phyloP scores from a whole-genome alignment of 495 filamentous ascomycete species.

The Penicillium fimorum region DNA sequence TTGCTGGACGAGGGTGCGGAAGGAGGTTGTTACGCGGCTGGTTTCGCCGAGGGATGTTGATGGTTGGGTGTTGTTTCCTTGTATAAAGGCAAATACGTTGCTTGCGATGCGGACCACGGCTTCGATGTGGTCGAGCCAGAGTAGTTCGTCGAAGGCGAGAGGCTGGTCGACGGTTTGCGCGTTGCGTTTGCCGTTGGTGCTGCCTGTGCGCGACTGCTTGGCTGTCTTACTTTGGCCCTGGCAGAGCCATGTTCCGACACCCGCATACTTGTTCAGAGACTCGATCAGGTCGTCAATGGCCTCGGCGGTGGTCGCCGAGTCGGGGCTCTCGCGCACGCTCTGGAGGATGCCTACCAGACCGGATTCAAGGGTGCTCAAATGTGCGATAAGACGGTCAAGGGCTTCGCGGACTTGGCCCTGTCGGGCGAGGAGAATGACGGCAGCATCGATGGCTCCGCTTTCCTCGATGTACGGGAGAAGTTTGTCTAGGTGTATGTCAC shows the following conservation, averaged over 20 bases:
- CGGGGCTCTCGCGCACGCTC: conserved; percentile 52
- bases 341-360: conserved; percentile 71
- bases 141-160: conserved; percentile 71
- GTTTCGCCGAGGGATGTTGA: conserved; percentile 15
- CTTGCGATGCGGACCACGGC: conserved; percentile 77
- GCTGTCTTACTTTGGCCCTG: conserved; percentile 78
- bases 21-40: conserved; percentile 54
- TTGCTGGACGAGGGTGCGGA: conserved; percentile 81
- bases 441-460: conserved; percentile 88
- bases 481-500: conserved; percentile 76
- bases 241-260: conserved; percentile 94
- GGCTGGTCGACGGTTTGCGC: conserved; percentile 52
- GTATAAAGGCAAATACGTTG: conserved; percentile 45
- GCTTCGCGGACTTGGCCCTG: conserved; percentile 83
- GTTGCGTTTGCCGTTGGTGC: conserved; percentile 38
- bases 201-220: conserved; percentile 33
- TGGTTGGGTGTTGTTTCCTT: conserved; percentile 21
- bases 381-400: conserved; percentile 77
- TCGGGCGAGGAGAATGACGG: conserved; percentile 83
- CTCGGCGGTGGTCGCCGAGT: conserved; percentile 52
- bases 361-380: conserved; percentile 75
- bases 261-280: conserved; percentile 79
- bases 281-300: conserved; percentile 61
- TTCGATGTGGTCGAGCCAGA: conserved; percentile 93
- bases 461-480: conserved; percentile 85